A percentile compares a stretch with the other conserved stretches of the same genome.
phyloP scores from a whole-genome alignment of 768 basidiomycete genomes.

The Sistotremastrum suecicum region DNA sequence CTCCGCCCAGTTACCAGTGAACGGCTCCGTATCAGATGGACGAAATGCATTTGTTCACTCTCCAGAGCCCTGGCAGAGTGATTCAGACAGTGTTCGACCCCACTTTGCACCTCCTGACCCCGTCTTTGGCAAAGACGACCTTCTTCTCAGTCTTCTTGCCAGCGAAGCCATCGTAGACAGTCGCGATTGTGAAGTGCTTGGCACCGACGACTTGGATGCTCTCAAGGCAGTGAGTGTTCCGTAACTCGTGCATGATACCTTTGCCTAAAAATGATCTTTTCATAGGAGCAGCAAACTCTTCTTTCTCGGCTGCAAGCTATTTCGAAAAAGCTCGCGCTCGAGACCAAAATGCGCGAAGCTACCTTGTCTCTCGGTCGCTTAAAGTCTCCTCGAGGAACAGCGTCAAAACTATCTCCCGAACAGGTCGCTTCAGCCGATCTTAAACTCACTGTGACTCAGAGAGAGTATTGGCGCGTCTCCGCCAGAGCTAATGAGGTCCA shows the following conservation, averaged over 20 bases:
- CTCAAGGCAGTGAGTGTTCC: constrained; percentile 47
- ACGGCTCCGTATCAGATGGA: too few relatives aligned
- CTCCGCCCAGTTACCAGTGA: too few relatives aligned
- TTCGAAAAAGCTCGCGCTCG: constrained; percentile 61
- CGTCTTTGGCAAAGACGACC: constrained; percentile 40
- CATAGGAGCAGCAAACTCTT: constrained; percentile 63
- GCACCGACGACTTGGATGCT: constrained; percentile 56
- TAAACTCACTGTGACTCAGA: constrained; percentile 57
- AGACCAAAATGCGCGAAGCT: constrained; percentile 82
- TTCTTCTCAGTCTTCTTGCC: constrained; percentile 79
- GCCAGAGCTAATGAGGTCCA: constrained; percentile 50
- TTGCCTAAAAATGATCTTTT: background rate
- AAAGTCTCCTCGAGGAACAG: constrained; percentile 39
- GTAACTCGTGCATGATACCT: background rate
- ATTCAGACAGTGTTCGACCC: too few relatives aligned
- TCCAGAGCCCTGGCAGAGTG: too few relatives aligned
- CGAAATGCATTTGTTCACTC: too few relatives aligned
- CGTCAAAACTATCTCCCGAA: constrained; percentile 51
- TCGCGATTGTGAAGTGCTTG: constrained; percentile 63
- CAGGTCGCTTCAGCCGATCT: constrained; percentile 61
- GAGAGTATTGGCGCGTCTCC: constrained; percentile 55
- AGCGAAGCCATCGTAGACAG: constrained; percentile 94
- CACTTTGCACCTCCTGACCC: too few relatives aligned
- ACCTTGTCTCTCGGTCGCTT: constrained; percentile 61
- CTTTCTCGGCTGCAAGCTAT: constrained; percentile 50